phyloP scores from a whole-genome alignment of 306 rosid species.

The Coriaria nepalensis region DNA sequence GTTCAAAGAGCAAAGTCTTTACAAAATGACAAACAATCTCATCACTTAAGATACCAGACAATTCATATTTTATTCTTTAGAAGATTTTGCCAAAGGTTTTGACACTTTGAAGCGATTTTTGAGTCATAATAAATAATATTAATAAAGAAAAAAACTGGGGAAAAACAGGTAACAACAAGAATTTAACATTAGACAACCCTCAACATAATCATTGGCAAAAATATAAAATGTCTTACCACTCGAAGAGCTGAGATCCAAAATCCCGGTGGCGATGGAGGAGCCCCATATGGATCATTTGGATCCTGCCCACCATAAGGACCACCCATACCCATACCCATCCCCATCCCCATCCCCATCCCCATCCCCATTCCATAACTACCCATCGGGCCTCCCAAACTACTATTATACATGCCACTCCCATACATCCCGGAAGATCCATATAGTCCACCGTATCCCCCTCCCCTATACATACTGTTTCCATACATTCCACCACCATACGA shows the following conservation, averaged over 20 bases:
- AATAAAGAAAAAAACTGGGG: background rate
- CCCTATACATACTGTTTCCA: conserved; percentile 66
- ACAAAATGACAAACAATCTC: too few species aligned
- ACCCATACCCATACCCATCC: conserved; percentile 65
- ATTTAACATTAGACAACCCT: background rate
- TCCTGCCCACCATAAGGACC: conserved; percentile 88
- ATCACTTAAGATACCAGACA: too few species aligned
- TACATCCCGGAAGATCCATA: conserved; percentile 83
- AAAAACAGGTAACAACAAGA: background rate
- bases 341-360: conserved; percentile 82
- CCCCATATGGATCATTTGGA: conserved; percentile 81
- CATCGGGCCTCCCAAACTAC: conserved; percentile 65
- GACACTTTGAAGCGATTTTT: too few species aligned
- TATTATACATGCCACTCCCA: conserved; percentile 81
- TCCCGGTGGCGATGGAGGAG: conserved; percentile 89
- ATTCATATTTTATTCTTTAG: too few species aligned
- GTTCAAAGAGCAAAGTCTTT: too few species aligned
- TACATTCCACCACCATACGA: conserved; percentile 78
- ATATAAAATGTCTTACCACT: conserved; percentile 53
- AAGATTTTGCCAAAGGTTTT: too few species aligned
- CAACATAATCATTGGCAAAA: background rate
- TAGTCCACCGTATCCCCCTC: conserved; percentile 62
- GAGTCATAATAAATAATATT: too few species aligned
- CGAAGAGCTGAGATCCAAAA: conserved; percentile 78
- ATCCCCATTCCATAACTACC: conserved; percentile 73